Conservation (phyloP, 2,329 filamentous ascomycete genomes). For the Xylaria sp. region DNA sequence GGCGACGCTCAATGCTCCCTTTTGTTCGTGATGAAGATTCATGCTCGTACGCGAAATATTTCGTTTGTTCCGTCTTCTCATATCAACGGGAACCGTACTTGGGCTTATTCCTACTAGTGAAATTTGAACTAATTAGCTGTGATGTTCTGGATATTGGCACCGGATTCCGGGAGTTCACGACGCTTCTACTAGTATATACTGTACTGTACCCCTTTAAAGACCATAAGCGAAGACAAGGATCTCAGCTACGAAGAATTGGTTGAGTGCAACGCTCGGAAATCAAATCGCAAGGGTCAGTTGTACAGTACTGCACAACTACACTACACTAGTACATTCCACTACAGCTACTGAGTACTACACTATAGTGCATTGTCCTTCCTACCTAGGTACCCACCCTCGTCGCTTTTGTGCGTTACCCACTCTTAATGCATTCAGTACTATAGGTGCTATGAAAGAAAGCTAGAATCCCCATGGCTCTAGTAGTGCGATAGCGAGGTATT, state of each 20-base stretch:
- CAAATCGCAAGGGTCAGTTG: slow-evolving; percentile 36
- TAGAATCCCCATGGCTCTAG: background rate
- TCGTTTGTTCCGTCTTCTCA: background rate
- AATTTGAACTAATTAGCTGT: background rate
- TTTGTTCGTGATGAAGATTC: background rate
- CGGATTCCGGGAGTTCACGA: slow-evolving; percentile 1
- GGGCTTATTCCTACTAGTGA: background rate
- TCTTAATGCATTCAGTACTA: background rate
- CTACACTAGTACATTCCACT: background rate
- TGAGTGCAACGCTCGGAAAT: slow-evolving; percentile 39
- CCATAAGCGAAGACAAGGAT: slow-evolving; percentile 35
- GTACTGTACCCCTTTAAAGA: slow-evolving; percentile 19
- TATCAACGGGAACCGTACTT: background rate
- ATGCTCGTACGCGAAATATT: background rate
- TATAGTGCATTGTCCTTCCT: background rate
- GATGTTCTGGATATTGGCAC: background rate
- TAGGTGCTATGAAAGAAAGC: background rate
- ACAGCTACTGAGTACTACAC: background rate
- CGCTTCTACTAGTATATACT: background rate
- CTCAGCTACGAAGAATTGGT: slow-evolving; percentile 24
- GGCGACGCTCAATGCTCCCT: background rate
- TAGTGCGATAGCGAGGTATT: background rate
- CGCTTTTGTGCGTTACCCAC: slow-evolving; percentile 12
- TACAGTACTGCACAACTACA: slow-evolving; percentile 13
- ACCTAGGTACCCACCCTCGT: background rate